Base-by-base conservation (phyloP, 2,329 filamentous ascomycete genomes). In the Hirsutella rhossiliensis region DNA sequence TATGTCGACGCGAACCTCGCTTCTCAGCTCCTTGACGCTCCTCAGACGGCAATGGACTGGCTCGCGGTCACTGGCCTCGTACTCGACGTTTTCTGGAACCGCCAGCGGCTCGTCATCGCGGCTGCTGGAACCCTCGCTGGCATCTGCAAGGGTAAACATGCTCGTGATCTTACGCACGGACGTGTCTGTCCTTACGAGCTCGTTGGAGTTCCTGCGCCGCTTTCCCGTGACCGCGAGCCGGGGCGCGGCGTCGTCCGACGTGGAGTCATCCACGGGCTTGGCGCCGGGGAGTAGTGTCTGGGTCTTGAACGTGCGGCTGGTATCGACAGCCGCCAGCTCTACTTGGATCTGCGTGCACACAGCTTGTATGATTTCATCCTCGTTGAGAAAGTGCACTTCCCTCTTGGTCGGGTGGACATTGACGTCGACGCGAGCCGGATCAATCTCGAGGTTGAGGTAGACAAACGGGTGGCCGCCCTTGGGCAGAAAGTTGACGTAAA, bases 351-450 rank as follows among this genome's bases (percentile, higher is more conserved):
- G 77, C 48, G 82, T 78, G 64, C 89, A 96, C 5, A 98, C 80
- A 13, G 78, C 75, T 50, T 92, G 85, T 40, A 92, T 84, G 39
- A 98, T 94, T 54, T 98, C 92, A 50, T 98, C 92, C 60, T 98
- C 92, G 48, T 97, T 95, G 19, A 98, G 72, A 54, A 98, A 97
- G 56, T 97, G 92, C 18, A 98, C 92, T 59, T 98, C 90, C 42
- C 87, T 76, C 62, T 98, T 98, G 0, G 92, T 98, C 0, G 92
- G 92, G 61, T 98, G 92, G 1, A 98, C 84, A 54, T 98, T 98
- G 57, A 98, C 94, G 61, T 98, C 92, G 4, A 98, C 87, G 43
- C 90, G 75, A 23, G 84, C 79, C 1, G 92, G 90, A 53, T 97
- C 89, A 45, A 98, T 94, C 47, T 95, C 85, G 3, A 98, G 73